Conservation (phyloP, 1,139 yeast species). For the Sporopachydermia cereana region DNA sequence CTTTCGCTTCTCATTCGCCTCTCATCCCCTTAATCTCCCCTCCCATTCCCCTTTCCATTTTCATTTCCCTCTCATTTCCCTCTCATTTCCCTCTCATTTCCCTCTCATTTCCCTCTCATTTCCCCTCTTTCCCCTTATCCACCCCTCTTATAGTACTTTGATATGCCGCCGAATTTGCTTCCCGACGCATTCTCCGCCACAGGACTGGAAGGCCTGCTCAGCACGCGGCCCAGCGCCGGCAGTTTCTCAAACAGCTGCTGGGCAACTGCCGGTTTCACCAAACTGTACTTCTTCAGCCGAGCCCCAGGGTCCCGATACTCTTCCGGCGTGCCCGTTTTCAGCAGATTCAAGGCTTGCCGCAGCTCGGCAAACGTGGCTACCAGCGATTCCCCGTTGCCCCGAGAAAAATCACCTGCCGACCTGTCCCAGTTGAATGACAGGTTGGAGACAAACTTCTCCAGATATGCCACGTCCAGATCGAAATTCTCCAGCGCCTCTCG, state of each 20-base stretch:
- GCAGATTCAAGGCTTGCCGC: constrained; percentile 49
- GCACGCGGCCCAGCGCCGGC: constrained; percentile 7
- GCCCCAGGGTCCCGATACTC: constrained; percentile 41
- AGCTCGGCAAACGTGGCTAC: constrained; percentile 44
- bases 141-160: not conserved
- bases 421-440: constrained; percentile 15
- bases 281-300: constrained; percentile 48
- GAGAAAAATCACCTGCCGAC: constrained; percentile 15
- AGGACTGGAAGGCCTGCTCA: constrained; percentile 2
- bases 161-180: not conserved
- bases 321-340: constrained; percentile 38
- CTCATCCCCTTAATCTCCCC: no score
- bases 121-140: no score
- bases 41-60: no score
- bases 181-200: not conserved
- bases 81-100: no score
- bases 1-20: no score
- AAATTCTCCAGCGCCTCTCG: constrained; percentile 45
- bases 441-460: constrained; percentile 39
- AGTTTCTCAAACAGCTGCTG: constrained; percentile 35
- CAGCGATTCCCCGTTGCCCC: constrained; percentile 24
- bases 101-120: no score
- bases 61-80: no score
- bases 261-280: constrained; percentile 51
- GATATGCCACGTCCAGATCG: constrained; percentile 46